Percentiles rank a stretch among this genome's conserved stretches.
phyloP scores from a whole-genome alignment of 371 early-diverging fungal species.

The Actinomucor elegans region DNA sequence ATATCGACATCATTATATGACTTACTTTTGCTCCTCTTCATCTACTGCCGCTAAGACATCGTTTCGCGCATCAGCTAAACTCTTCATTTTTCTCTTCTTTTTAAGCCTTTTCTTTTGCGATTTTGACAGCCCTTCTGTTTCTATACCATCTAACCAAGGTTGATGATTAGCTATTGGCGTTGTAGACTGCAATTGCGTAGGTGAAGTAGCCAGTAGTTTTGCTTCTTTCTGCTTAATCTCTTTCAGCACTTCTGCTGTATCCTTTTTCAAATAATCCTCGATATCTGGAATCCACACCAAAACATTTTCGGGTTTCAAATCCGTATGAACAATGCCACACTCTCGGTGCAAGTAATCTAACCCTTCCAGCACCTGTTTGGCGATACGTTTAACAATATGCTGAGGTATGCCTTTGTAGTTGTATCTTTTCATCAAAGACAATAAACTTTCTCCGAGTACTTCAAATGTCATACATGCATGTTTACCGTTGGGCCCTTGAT shows the following conservation, averaged over 20 bases:
- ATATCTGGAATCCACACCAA: slow-evolving; percentile 87
- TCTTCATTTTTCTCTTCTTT: slow-evolving; percentile 30
- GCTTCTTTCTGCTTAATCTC: slow-evolving; percentile 8
- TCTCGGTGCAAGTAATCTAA: slow-evolving; percentile 93
- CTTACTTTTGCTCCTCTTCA: slow-evolving; percentile 7
- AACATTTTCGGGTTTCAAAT: slow-evolving; percentile 97
- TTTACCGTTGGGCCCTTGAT: slow-evolving; percentile 87
- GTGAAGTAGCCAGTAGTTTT: neutral
- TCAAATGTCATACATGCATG: slow-evolving; percentile 98
- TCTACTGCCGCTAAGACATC: slow-evolving; percentile 2
- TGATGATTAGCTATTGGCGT: neutral
- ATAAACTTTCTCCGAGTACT: slow-evolving; percentile 92
- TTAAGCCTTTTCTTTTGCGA: slow-evolving; percentile 40
- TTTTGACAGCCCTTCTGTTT: slow-evolving; percentile 27
- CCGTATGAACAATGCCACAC: slow-evolving; percentile 98
- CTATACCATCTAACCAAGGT: slow-evolving; percentile 6
- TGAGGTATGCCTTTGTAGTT: slow-evolving; percentile 76
- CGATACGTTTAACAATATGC: slow-evolving; percentile 82
- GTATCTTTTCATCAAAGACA: slow-evolving; percentile 79
- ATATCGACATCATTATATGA: no score
- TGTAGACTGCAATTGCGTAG: neutral
- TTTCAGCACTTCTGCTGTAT: slow-evolving; percentile 18
- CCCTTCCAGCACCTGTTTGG: slow-evolving; percentile 86
- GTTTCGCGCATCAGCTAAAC: slow-evolving; percentile 11
- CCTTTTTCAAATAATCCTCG: slow-evolving; percentile 41